These are phyloP conservation scores for Pholiota microspora DNA, from an alignment of 768 basidiomycete species.

Conservation along the genomic window DNA sequence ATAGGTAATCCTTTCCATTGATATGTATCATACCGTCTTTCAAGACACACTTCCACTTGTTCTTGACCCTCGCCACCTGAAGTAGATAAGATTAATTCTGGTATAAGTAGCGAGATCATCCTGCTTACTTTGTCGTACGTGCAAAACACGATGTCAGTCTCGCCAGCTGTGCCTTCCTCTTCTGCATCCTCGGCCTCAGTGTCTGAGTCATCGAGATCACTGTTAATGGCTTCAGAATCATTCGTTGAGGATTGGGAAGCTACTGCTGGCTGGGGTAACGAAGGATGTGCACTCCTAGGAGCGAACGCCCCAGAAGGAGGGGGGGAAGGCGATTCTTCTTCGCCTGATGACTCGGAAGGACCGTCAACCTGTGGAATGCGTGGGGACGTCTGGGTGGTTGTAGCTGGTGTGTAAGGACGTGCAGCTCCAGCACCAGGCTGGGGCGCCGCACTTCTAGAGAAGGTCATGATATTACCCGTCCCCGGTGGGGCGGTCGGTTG, in stretches of 20 bases:
- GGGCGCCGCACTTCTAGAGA: slow-evolving; percentile 36
- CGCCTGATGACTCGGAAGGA: slow-evolving; percentile 66
- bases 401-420: slow-evolving; percentile 25
- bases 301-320: slow-evolving; percentile 66
- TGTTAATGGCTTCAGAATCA: slow-evolving; percentile 89
- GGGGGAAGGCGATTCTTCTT: slow-evolving; percentile 62
- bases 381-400: slow-evolving; percentile 20
- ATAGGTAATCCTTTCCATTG: slow-evolving; percentile 96
- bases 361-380: slow-evolving; percentile 82
- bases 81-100: slow-evolving; percentile 7
- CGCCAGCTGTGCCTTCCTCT: slow-evolving; percentile 70
- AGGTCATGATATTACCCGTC: slow-evolving; percentile 51
- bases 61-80: slow-evolving; percentile 98
- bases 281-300: slow-evolving; percentile 71
- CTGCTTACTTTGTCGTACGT: slow-evolving; percentile 90
- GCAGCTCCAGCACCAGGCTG: slow-evolving; percentile 23
- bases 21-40: slow-evolving; percentile 98
- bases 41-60: slow-evolving; percentile 98
- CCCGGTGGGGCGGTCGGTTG: slow-evolving; percentile 61
- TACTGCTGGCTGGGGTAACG: slow-evolving; percentile 61
- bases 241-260: slow-evolving; percentile 31
- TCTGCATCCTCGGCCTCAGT: slow-evolving; percentile 83
- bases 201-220: slow-evolving; percentile 94
- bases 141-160: slow-evolving; percentile 94
- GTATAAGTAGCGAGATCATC: not conserved